A percentile compares a stretch with the other conserved stretches of the same genome.
phyloP scores from a whole-genome alignment of 129 eudicot species.

The Calendula officinalis region DNA sequence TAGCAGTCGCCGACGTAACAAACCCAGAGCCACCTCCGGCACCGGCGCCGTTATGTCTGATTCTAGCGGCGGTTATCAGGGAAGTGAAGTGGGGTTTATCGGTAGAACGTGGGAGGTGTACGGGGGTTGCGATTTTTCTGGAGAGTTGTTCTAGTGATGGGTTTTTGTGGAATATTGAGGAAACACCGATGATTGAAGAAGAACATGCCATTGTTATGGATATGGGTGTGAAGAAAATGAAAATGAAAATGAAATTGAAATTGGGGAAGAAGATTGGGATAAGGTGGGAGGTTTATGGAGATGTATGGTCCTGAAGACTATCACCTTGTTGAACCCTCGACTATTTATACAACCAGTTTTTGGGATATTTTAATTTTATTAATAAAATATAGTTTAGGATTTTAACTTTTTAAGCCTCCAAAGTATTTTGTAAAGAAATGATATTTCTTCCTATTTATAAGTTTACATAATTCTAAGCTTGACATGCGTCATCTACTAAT shows the following conservation, averaged over 20 bases:
- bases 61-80: constrained; percentile 16
- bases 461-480: too few species aligned
- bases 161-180: constrained; percentile 63
- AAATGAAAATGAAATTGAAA: too few species aligned
- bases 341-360: constrained; percentile 6
- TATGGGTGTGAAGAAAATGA: constrained; percentile 7
- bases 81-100: constrained; percentile 39
- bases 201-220: constrained; percentile 55
- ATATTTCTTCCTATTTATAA: too few species aligned
- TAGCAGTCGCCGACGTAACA: constrained; percentile 64
- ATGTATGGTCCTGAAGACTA: constrained; percentile 22
- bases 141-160: constrained; percentile 55
- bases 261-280: constrained; percentile 35
- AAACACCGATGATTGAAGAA: constrained; percentile 62
- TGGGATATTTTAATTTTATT: background rate
- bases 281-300: constrained; percentile 47
- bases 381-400: too few species aligned
- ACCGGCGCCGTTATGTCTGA: constrained; percentile 9
- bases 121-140: constrained; percentile 37
- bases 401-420: too few species aligned
- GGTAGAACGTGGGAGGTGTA: constrained; percentile 39
- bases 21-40: constrained; percentile 28
- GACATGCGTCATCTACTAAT: too few species aligned
- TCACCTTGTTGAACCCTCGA: constrained; percentile 37
- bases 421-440: too few species aligned